Evolutionary conservation across 1,139 yeast species (phyloP).

Genomic region (Candida glucosophila): DNA sequence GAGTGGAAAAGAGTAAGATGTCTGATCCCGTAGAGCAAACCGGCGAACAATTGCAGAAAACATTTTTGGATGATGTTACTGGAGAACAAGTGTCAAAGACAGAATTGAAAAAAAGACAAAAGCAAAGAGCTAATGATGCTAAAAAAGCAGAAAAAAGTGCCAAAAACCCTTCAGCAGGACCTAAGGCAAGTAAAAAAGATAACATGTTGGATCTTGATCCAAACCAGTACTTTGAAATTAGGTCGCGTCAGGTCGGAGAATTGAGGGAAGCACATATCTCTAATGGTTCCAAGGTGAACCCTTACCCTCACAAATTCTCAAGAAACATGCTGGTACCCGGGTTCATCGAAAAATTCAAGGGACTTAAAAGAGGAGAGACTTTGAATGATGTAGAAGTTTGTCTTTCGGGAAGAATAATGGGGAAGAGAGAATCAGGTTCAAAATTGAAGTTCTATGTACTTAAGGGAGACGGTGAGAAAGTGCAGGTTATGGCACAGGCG

Average conservation of each 20-base stretch:
- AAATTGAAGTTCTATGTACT: constrained; percentile 89
- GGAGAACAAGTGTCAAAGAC: constrained; percentile 96
- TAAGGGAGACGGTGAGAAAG: constrained; percentile 82
- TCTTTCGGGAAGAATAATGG: constrained; percentile 90
- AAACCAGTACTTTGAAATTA: constrained; percentile 85
- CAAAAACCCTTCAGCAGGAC: constrained; percentile 46
- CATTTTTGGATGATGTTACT: constrained; percentile 84
- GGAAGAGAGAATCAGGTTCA: constrained; percentile 94
- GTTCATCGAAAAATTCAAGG: constrained; percentile 59
- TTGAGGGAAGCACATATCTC: constrained; percentile 48
- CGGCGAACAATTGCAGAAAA: constrained; percentile 77
- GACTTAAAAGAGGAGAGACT: constrained; percentile 77
- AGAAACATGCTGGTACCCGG: constrained; percentile 62
- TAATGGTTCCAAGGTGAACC: constrained; percentile 61
- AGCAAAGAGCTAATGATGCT: constrained; percentile 78
- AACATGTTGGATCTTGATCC: constrained; percentile 85
- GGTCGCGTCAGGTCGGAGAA: constrained; percentile 83
- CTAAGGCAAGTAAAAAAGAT: constrained; percentile 46
- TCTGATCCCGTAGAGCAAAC: constrained; percentile 49
- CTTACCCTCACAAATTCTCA: constrained; percentile 94
- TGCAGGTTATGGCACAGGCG: constrained; percentile 95
- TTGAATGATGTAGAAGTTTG: constrained; percentile 62
- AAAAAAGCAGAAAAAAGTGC: constrained; percentile 88
- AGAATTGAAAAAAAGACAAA: constrained; percentile 93
- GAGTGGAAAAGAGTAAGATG: no score